Conservation (phyloP, 208 protist species). For the Strigomonas galati region DNA sequence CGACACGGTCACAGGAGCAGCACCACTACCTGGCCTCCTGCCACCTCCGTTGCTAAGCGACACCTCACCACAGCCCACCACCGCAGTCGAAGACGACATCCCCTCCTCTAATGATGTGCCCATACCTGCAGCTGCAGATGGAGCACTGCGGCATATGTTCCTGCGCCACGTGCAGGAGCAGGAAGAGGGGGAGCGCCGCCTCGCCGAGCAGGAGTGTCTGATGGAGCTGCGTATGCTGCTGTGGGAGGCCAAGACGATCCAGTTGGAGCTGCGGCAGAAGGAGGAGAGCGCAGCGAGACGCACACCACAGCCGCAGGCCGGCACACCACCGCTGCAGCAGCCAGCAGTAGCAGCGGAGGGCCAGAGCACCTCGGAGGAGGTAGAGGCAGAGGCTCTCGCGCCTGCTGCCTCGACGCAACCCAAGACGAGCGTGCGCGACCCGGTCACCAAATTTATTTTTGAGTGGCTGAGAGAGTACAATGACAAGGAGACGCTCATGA, state of each 20-base stretch:
- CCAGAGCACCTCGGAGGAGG: neutral
- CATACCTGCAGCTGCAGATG: neutral
- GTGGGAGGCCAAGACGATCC: neutral
- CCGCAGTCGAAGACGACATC: neutral
- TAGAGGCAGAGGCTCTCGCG: neutral
- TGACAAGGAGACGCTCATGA: conserved; percentile 13
- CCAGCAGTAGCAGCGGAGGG: neutral
- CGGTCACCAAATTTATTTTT: conserved; percentile 69
- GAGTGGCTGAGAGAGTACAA: conserved; percentile 69
- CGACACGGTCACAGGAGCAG: neutral
- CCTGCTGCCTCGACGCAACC: neutral
- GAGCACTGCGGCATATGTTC: neutral
- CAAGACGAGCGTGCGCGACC: conserved; percentile 36
- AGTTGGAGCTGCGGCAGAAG: neutral
- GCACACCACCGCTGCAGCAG: neutral
- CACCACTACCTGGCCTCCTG: too few relatives aligned
- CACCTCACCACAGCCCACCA: neutral
- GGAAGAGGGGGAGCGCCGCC: conserved; percentile 1
- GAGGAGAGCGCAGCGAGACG: neutral
- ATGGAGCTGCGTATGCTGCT: neutral
- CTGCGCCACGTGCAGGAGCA: neutral
- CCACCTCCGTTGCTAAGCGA: too few relatives aligned
- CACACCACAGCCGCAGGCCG: too few relatives aligned
- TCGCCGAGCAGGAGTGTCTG: conserved; percentile 2
- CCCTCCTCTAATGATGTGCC: neutral